Conservation (phyloP, 148 eudicot species). For the Heliamphora exappendiculata region DNA sequence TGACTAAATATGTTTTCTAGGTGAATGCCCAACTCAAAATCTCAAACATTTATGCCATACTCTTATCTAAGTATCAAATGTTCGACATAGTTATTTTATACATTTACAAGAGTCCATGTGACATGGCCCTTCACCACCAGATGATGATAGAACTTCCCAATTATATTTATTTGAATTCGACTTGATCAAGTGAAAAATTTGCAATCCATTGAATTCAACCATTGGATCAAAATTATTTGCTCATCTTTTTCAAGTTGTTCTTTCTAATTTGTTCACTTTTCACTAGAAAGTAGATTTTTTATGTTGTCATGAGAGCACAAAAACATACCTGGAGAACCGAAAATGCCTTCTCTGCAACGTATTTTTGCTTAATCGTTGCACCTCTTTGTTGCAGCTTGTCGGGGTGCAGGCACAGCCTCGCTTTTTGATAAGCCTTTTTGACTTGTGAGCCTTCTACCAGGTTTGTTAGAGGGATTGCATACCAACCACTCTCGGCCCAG, state of each 20-base stretch:
- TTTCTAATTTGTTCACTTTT: background rate
- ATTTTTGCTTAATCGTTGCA: constrained; percentile 36
- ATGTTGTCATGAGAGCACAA: background rate
- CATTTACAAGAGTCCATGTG: no score
- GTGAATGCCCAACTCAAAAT: no score
- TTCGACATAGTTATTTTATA: no score
- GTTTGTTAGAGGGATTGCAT: constrained; percentile 22
- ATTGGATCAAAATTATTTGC: background rate
- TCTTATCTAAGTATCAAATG: no score
- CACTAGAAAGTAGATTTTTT: background rate
- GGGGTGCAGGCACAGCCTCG: constrained; percentile 49
- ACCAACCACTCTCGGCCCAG: constrained; percentile 55
- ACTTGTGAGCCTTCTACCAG: constrained; percentile 36
- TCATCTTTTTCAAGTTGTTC: background rate
- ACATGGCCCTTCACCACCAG: background rate
- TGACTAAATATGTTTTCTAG: no score
- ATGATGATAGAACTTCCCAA: background rate
- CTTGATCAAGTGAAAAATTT: background rate
- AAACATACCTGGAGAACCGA: constrained; percentile 44
- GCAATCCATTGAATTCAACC: background rate
- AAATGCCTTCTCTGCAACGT: constrained; percentile 45
- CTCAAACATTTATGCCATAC: no score
- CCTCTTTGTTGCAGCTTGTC: constrained; percentile 64
- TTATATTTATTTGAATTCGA: background rate
- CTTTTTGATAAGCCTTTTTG: constrained; percentile 56